These are phyloP conservation scores for Sporothrix inflata DNA, from an alignment of 2,329 filamentous ascomycete genomes.

Conservation along the genomic window DNA sequence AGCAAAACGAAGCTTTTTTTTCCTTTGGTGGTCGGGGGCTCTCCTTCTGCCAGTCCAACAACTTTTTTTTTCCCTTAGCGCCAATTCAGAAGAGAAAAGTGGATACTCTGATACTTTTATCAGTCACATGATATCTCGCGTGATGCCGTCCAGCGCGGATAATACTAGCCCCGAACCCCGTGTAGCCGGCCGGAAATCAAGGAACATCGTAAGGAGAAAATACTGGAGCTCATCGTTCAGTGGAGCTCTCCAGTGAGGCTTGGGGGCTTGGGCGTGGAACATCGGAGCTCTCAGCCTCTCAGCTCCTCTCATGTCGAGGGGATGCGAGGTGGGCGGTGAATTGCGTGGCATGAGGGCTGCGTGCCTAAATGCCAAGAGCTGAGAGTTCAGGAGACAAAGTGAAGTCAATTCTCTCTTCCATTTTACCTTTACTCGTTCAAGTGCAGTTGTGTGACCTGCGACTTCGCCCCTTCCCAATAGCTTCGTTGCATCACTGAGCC, in stretches of 20 bases:
- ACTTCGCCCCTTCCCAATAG: neutral
- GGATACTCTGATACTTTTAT: neutral
- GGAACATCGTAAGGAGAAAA: neutral
- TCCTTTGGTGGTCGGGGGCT: slow-evolving; percentile 23
- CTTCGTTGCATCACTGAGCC: slow-evolving; percentile 5
- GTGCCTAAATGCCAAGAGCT: neutral
- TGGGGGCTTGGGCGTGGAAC: slow-evolving; percentile 6
- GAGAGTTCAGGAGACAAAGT: neutral
- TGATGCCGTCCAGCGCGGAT: neutral
- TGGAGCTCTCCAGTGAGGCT: slow-evolving; percentile 12
- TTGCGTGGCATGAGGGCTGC: slow-evolving; percentile 2
- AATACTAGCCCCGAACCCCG: neutral
- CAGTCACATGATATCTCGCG: neutral
- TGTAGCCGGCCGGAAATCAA: neutral
- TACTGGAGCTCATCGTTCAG: neutral
- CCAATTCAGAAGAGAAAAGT: neutral
- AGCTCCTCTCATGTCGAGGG: neutral
- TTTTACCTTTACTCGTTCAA: neutral
- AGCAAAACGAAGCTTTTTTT: slow-evolving; percentile 29
- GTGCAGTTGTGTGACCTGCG: neutral
- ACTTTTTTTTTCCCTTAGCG: slow-evolving; percentile 30
- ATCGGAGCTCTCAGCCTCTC: neutral
- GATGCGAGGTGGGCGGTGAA: slow-evolving; percentile 4
- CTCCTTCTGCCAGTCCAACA: slow-evolving; percentile 6
- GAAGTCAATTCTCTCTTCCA: neutral